Evolutionary conservation across 2,329 filamentous ascomycete species (phyloP).

Genomic region (Exutisphaerella laricina): DNA sequence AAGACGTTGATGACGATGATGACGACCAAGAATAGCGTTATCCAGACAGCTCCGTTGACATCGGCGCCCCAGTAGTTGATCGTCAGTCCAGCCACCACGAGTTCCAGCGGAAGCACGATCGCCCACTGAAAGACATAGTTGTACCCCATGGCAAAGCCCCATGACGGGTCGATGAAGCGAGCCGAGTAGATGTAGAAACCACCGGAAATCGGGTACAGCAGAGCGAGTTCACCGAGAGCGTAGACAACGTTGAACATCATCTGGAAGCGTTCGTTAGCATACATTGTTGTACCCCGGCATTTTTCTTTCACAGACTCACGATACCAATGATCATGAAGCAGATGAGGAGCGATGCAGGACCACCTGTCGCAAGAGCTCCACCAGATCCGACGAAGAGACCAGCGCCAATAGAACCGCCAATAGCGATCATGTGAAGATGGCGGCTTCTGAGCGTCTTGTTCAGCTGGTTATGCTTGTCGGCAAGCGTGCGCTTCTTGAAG

Average conservation of each 20-base stretch:
- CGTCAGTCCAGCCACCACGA: conserved; percentile 23
- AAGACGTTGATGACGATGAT: conserved; percentile 27
- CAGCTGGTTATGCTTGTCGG: conserved; percentile 31
- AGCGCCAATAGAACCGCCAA: conserved; percentile 43
- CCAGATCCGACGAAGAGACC: conserved; percentile 52
- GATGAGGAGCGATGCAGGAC: conserved; percentile 40
- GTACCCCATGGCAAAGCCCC: conserved; percentile 31
- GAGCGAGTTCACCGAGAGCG: conserved; percentile 38
- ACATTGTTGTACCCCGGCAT: no score
- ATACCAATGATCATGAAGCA: conserved; percentile 31
- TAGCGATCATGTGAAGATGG: conserved; percentile 34
- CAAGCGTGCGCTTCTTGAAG: conserved; percentile 27
- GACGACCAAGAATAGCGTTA: conserved; percentile 21
- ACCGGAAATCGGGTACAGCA: conserved; percentile 39
- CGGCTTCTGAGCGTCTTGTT: conserved; percentile 31
- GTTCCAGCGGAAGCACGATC: conserved; percentile 25
- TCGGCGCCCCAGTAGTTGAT: conserved; percentile 26
- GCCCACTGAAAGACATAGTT: conserved; percentile 30
- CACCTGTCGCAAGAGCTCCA: conserved; percentile 43
- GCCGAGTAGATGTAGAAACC: conserved; percentile 38
- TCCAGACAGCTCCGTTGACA: conserved; percentile 22
- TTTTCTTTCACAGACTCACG: no score
- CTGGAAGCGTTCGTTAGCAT: conserved; percentile 12
- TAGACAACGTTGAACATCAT: conserved; percentile 41
- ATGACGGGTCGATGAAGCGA: conserved; percentile 43